Base-by-base conservation (phyloP, 345 rosid genomes). In the Garcia nutans region DNA sequence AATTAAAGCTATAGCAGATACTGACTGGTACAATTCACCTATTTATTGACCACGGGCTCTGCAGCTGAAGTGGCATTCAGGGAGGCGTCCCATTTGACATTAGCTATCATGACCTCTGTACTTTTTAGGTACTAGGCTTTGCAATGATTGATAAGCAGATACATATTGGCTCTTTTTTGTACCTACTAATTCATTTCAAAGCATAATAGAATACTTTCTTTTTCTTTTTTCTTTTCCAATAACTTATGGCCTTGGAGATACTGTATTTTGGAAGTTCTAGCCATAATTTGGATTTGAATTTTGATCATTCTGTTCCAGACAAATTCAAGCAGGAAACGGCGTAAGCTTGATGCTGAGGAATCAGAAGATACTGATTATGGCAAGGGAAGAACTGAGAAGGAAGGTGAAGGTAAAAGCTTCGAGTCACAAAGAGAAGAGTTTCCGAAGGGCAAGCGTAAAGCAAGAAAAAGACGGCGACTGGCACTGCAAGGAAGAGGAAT, bases 391-490 rank as follows among this genome's bases (percentile, higher is more conserved):
- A 77, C 61, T 23, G 70, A 41, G 8, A 85, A 75, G 78, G 90
- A 86, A 76, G 79, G 60, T 66, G 93, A 88, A 37, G 71, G 85
- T 72, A 86, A 77, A 74, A 75, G 85, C 81, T 78, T 87, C 8
- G 90, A 85, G 60, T 87, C 98, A 42, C 96, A 87, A 72, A 88
- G 84, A 71, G 97, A 93, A 74, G 97, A 91, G 59, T 89, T 88
- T 78, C 98, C 98, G 9, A 93, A 93, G 89, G 99, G 97, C 47
- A 96, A 96, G 83, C 81, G 97, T 55, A 89, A 92, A 77, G 97
- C 95, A 52, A 89, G 97, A 84, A 92, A 91, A 83, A 79, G 99
- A 37, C 84, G 97, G 82, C 88, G 91, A 37, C 79, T 91, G 73
- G 86, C 91, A 71, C 82, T 92, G 67, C 95, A 91, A 85, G 97